Evolutionary conservation across 306 rosid species (phyloP).

Genomic region (Prunus salicina): DNA sequence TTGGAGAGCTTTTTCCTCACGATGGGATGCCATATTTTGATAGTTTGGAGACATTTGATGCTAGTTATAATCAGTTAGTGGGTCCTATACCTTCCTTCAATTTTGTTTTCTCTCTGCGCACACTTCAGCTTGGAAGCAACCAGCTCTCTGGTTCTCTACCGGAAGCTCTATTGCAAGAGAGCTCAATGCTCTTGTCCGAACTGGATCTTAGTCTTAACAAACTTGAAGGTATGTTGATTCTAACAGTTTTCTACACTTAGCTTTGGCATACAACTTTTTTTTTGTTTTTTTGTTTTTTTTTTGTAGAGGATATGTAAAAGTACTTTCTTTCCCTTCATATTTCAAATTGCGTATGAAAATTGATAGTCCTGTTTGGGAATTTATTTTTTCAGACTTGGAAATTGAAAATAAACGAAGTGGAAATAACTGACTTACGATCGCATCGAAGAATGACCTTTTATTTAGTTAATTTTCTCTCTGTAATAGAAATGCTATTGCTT

Average conservation of each 20-base stretch:
- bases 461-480: neutral
- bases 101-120: conserved; percentile 65
- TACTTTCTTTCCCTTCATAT: neutral
- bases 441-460: neutral
- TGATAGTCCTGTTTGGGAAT: neutral
- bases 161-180: conserved; percentile 60
- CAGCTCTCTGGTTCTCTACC: conserved; percentile 62
- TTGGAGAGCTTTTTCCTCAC: conserved; percentile 67
- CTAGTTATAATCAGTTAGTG: conserved; percentile 56
- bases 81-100: conserved; percentile 67
- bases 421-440: neutral
- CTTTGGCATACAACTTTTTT: neutral
- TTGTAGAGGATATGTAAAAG: too few species aligned
- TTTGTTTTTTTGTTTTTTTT: too few species aligned
- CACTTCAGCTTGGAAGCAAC: conserved; percentile 62
- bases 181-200: conserved; percentile 72
- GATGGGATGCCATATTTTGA: conserved; percentile 84
- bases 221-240: conserved; percentile 51
- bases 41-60: conserved; percentile 79
- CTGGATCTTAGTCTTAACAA: conserved; percentile 72
- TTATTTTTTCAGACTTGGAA: neutral
- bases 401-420: neutral
- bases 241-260: neutral
- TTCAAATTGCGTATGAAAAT: neutral
- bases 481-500: neutral